Conservation (phyloP, 108 stramenopile genomes). For the Pseudonitzschia delicatissima region DNA sequence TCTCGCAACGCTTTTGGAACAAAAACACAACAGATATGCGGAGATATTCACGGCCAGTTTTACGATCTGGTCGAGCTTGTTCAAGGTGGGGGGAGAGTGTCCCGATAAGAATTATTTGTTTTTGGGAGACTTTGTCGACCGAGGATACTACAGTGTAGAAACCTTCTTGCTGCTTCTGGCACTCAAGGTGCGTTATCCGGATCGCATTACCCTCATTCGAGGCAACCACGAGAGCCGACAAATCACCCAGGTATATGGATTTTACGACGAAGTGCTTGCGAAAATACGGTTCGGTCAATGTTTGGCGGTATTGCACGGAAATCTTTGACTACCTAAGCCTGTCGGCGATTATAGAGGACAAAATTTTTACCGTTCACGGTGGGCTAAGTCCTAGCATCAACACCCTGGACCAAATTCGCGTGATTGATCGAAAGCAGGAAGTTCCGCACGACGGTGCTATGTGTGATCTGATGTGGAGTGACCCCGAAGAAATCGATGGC, state of each 20-base stretch:
- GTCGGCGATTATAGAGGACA: conserved; percentile 94
- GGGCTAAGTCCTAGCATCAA: conserved; percentile 92
- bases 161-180: conserved; percentile 95
- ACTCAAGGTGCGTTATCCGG: conserved; percentile 97
- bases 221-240: conserved; percentile 98
- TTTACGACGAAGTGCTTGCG: conserved; percentile 98
- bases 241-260: conserved; percentile 98
- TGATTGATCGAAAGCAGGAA: conserved; percentile 98
- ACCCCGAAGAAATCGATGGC: conserved; percentile 97
- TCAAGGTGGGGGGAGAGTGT: conserved; percentile 98
- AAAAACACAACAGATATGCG: conserved; percentile 86
- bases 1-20: neutral
- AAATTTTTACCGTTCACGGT: conserved; percentile 96
- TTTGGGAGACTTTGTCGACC: conserved; percentile 99
- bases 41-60: conserved; percentile 99
- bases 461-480: conserved; percentile 99
- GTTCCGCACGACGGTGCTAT: conserved; percentile 99
- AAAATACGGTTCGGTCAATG: conserved; percentile 97
- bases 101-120: conserved; percentile 98
- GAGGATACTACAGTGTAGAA: conserved; percentile 98
- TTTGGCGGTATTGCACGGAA: conserved; percentile 98
- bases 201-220: conserved; percentile 96
- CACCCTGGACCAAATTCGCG: conserved; percentile 97
- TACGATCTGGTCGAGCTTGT: conserved; percentile 98
- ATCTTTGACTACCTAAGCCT: conserved; percentile 96